Base-by-base conservation (phyloP, 2,329 filamentous ascomycete species). In the Atkinsonella hypoxylon region DNA sequence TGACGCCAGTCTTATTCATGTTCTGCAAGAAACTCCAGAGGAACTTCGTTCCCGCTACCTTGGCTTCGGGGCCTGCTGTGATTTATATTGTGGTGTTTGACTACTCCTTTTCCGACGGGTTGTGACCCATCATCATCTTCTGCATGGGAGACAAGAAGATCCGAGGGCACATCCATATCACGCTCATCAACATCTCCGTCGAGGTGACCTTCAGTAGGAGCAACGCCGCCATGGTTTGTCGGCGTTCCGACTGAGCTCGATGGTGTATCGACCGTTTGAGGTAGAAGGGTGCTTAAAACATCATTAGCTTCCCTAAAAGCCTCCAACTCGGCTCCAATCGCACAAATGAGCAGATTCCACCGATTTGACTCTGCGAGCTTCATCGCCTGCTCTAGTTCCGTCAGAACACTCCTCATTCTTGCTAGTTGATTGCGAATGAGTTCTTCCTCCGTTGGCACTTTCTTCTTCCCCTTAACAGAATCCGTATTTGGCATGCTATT, bases 261-360 rank as follows among this genome's bases (percentile, higher is more conserved):
- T n/a, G 42, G 4, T 7, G 2, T 6, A 36, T 48, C 32, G 7
- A 36, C 15, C 45, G 22, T 9, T 15, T 26, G 36, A 20, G 46
- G 22, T 17, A 51, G 20, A 32, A 53, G 15, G 12, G 30, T 41
- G 11, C 3, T 53, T n/a, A 87, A 66, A 41, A 87, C 70, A 3
- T 70, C 64, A 56, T 76, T 74, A 1, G 81, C 82, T 58, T 83
- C 77, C 32, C 68, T 69, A 53, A 87, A 82, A 2, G 83, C 82
- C 52, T 84, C 81, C 1, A 86, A 61, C 62, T 88, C 87, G 0
- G 87, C 86, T 0, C 85, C 84, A 34, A 91, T 81, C 11, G 85
- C 85, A 48, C 80, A 86, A 4, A 89, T 81, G 17, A 91, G 71
- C 15, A 90, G 67, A 51, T 84, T 89, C 86, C 87, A 91, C 15